Evolutionary conservation across 805 yeast species (phyloP), one percentile per base, ranked within the genome.

Genomic region (Myxozyma mucilagina): DNA sequence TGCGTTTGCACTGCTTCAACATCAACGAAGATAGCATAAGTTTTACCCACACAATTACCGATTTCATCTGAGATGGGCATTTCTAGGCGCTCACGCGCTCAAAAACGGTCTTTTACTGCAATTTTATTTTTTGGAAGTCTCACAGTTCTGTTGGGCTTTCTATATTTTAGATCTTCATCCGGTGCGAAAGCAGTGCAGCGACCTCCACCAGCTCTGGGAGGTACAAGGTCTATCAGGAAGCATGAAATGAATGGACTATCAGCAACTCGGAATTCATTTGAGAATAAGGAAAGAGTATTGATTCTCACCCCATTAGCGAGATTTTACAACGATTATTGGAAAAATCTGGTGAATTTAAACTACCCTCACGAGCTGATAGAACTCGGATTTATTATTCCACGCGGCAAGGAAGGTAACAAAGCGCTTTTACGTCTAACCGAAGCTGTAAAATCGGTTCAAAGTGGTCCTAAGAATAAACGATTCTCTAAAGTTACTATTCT

Each of bases 321-420:
- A 66, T 94, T 94, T 72, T 85, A 89, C 72, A 84, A 85, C 36
- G 87, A 84, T 66, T 94, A 91, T 77, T 94, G 98, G 98, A 83
- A 82, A 42, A 94, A 94, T 73, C 75, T 94, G 62, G 74, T 87
- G 62, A 80, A 80, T 67, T 76, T 94, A 68, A 78, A 85, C 20
- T 94, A 94, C 73, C 97, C 97, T 57, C 88, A 93, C 73, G 86
- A 84, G 53, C 81, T 89, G 64, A 81, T 93, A 53, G 96, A 92
- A 69, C 79, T 94, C 55, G 99, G 98, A 0, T 92, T 94, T 72
- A 93, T 94, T 54, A 81, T 92, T 43, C 98, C 99, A 59, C 80
- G 96, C 69, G 84, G 85, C 38, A 74, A 79, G 16, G 89, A 88
- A 52, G 99, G 98, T 41, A 97, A 92, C 74, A 73, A 72, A 18